A percentile compares a stretch with the other conserved stretches of the same genome.
Evolutionary conservation across 768 basidiomycete genomes (phyloP).

Genomic region (Plicaturopsis crispa): DNA sequence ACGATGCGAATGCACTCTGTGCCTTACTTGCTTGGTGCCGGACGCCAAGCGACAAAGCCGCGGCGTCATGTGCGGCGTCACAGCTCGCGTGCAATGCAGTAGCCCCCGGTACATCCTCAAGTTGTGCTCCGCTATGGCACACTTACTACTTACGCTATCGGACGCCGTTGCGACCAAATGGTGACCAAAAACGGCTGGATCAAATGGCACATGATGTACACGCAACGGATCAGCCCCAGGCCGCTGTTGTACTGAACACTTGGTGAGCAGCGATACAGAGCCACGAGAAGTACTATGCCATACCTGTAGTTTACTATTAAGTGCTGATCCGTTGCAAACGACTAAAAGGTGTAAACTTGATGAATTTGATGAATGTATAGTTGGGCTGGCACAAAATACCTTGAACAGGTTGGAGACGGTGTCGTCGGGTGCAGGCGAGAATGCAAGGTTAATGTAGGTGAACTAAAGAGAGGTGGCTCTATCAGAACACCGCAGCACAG

Average conservation of each 20-base stretch:
- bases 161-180: too few relatives aligned
- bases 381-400: conserved; percentile 25
- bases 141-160: too few relatives aligned
- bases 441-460: conserved; percentile 73
- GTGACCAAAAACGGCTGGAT: too few relatives aligned
- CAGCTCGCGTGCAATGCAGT: too few relatives aligned
- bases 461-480: too few relatives aligned
- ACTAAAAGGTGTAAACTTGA: conserved; percentile 24
- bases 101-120: too few relatives aligned
- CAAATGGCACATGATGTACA: not conserved
- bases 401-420: conserved; percentile 66
- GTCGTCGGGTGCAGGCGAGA: conserved; percentile 72
- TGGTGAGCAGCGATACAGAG: conserved; percentile 1
- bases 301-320: conserved; percentile 65
- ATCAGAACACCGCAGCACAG: too few relatives aligned
- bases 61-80: too few relatives aligned
- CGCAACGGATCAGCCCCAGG: conserved; percentile 36
- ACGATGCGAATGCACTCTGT: too few relatives aligned
- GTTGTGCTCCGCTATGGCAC: too few relatives aligned
- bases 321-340: conserved; percentile 55
- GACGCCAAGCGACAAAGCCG: too few relatives aligned
- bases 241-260: conserved; percentile 43
- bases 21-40: too few relatives aligned
- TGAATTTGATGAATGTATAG: not conserved
- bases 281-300: conserved; percentile 4